Conservation (phyloP, 176 grass and related monocot species). For the Hordeum marinum region DNA sequence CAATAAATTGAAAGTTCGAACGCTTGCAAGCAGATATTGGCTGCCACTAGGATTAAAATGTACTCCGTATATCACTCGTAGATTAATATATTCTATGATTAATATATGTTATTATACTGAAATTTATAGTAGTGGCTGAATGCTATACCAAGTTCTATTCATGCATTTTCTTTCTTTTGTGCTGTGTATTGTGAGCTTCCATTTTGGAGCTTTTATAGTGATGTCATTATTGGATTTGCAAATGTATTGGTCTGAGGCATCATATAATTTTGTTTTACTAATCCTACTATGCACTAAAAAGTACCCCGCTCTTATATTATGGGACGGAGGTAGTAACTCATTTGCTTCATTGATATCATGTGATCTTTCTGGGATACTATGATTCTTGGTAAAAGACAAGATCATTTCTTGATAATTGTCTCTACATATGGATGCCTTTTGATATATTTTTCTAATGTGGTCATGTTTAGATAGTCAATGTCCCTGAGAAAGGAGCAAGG, state of each 20-base stretch:
- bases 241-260: not conserved
- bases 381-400: not conserved
- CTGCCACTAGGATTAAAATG: not conserved
- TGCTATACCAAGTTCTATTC: not conserved
- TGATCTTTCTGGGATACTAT: not conserved
- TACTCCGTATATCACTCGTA: not conserved
- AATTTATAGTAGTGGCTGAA: conserved; percentile 5
- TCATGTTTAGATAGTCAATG: conserved; percentile 78
- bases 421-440: conserved; percentile 10
- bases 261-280: not conserved
- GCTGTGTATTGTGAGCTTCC: not conserved
- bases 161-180: not conserved
- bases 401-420: not conserved
- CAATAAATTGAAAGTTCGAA: not conserved
- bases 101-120: not conserved
- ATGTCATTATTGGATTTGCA: not conserved
- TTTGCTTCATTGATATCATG: not conserved
- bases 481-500: conserved; percentile 89
- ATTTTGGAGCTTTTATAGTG: not conserved
- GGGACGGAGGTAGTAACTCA: too few relatives aligned
- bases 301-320: too few relatives aligned
- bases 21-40: not conserved
- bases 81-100: conserved; percentile 12
- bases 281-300: not conserved
- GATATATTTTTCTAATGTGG: conserved; percentile 11